Base-by-base conservation (phyloP, 345 rosid species). In the Pelargonium nanum region DNA sequence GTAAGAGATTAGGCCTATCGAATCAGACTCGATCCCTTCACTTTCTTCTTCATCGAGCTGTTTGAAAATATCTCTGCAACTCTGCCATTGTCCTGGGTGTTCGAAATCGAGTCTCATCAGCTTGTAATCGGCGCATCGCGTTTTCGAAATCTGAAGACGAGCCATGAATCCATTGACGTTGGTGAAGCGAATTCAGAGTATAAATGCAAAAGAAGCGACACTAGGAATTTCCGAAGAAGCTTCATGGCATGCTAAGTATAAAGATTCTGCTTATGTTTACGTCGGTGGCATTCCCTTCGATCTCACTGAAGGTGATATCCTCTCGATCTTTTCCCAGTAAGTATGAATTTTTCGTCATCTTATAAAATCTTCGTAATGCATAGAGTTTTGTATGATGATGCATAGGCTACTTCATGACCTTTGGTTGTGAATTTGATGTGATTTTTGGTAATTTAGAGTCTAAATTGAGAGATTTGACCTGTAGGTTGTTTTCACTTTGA, bases 231-330 rank as follows among this genome's bases (percentile, higher is more conserved):
- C 97, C 0, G 94, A 87, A 17, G 91, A 79, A 0, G 99, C 97
- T 0, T 93, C 94, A 4, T 93, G 97, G 99, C 99, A 93, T 51
- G 84, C 96, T 67, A 87, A 81, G 78, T 93, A 87, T 81, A 93
- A 82, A 72, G 80, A 83, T 19, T 93, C 97, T 1, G 94, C 97
- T 3, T 89, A 89, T 56, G 63, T 93, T 28, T 89, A 53, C 68
- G 87, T 81, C 25, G 99, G 97, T 16, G 91, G 96, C 65, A 72
- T 93, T 59, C 87, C 99, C 5, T 93, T 74, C 65, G 97, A 89
- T 30, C 99, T 93, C 74, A 89, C 94, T 20, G 97, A 89, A 70
- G 99, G 97, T 34, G 99, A 93, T 68, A 87, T 93, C 67, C 97
- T 93, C 57, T 96, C 99, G 17, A 81, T 89, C 55, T 92, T 92